These are phyloP conservation scores for Penicillium steckii DNA, from an alignment of 495 filamentous ascomycete genomes.

Conservation along the genomic window DNA sequence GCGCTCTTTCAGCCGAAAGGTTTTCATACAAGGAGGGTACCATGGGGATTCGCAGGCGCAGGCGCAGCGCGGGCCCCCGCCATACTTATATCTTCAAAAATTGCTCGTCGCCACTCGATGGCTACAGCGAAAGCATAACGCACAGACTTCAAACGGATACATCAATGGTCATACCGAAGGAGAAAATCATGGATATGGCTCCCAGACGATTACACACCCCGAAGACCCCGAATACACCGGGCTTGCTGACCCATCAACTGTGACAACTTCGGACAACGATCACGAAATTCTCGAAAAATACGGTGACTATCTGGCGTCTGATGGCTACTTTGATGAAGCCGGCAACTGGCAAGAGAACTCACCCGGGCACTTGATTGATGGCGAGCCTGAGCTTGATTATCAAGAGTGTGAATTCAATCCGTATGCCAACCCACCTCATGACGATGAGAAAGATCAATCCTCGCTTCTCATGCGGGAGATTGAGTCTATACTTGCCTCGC, in stretches of 20 bases:
- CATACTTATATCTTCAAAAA: conserved; percentile 43
- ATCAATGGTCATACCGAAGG: conserved; percentile 9
- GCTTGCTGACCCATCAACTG: conserved; percentile 9
- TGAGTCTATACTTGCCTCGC: conserved; percentile 73
- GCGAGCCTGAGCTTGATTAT: conserved; percentile 45
- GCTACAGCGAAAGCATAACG: conserved; percentile 34
- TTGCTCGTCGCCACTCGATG: conserved; percentile 38
- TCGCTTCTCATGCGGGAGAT: conserved; percentile 61
- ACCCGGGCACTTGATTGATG: conserved; percentile 29
- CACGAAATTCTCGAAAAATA: conserved; percentile 26
- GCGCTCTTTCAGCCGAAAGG: conserved; percentile 76
- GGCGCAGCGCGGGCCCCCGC: conserved; percentile 42
- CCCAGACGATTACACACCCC: conserved; percentile 31
- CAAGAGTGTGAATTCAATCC: conserved; percentile 43
- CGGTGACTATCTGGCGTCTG: conserved; percentile 37
- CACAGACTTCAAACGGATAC: neutral
- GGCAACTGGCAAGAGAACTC: conserved; percentile 32
- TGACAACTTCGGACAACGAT: conserved; percentile 9
- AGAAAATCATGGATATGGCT: conserved; percentile 21
- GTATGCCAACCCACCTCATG: conserved; percentile 22
- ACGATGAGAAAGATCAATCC: conserved; percentile 28
- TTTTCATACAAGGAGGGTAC: conserved; percentile 64
- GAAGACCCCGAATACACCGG: conserved; percentile 35
- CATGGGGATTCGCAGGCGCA: conserved; percentile 42
- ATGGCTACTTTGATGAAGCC: conserved; percentile 35